These are phyloP conservation scores for Cornus kousa DNA, from an alignment of 148 eudicot species.

Conservation along the genomic window DNA sequence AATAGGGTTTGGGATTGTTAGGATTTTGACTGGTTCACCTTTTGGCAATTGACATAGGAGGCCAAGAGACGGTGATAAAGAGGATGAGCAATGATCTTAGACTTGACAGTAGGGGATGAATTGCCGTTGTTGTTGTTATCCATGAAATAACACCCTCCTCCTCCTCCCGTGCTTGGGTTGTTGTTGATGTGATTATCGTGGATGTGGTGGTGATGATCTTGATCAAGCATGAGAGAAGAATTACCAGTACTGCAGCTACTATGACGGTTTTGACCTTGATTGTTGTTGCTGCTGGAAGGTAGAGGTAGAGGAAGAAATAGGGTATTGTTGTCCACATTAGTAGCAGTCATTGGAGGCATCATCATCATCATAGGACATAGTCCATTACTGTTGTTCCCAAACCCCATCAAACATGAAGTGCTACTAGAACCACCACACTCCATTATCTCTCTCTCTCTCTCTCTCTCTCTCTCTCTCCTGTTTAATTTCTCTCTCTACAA, in stretches of 20 bases:
- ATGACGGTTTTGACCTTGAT: conserved; percentile 24
- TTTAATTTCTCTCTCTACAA: background rate
- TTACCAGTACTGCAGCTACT: background rate
- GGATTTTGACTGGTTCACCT: conserved; percentile 29
- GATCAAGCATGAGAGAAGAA: conserved; percentile 18
- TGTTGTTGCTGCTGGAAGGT: conserved; percentile 1
- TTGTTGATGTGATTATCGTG: background rate
- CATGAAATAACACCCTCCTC: conserved; percentile 29
- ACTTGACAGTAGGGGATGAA: conserved; percentile 38
- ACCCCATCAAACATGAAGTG: conserved; percentile 39
- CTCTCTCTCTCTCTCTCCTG: conserved; percentile 13
- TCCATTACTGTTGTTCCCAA: conserved; percentile 47
- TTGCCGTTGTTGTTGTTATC: conserved; percentile 16
- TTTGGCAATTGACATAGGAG: conserved; percentile 79
- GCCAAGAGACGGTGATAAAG: conserved; percentile 78
- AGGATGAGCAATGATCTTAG: conserved; percentile 92
- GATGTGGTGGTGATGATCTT: too few relatives aligned
- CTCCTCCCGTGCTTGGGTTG: conserved; percentile 13
- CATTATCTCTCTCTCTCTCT: conserved; percentile 24
- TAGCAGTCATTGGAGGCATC: conserved; percentile 32
- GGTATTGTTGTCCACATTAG: conserved; percentile 21
- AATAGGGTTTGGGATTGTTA: too few relatives aligned
- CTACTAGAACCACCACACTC: conserved; percentile 29
- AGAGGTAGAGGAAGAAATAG: conserved; percentile 25
- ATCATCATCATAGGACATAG: conserved; percentile 57